These are phyloP conservation scores for Heliosperma pusillum DNA, from an alignment of 148 eudicot genomes.

Conservation along the genomic window DNA sequence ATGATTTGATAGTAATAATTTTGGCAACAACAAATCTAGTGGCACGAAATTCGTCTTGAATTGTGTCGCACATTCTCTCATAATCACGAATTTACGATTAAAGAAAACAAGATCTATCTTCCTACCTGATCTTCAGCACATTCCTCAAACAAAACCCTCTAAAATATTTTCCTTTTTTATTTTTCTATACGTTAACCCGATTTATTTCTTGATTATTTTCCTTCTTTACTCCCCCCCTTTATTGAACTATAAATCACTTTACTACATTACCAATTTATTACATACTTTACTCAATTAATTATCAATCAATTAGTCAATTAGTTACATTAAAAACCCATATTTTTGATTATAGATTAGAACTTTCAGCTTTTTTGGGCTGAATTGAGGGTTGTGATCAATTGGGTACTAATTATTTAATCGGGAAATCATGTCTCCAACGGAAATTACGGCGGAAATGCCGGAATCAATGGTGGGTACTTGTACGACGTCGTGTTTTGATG, in stretches of 20 bases:
- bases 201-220: background rate
- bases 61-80: too few relatives aligned
- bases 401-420: constrained; percentile 7
- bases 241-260: background rate
- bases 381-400: constrained; percentile 15
- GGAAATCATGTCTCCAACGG: constrained; percentile 31
- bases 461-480: constrained; percentile 21
- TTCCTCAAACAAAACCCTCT: background rate
- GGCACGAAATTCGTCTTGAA: too few relatives aligned
- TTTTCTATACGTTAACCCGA: background rate
- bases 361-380: background rate
- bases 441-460: constrained; percentile 19
- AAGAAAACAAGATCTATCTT: too few relatives aligned
- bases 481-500: constrained; percentile 28
- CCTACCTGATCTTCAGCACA: background rate
- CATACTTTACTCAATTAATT: too few relatives aligned
- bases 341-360: constrained; percentile 14
- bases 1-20: too few relatives aligned
- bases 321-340: background rate
- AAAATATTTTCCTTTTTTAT: background rate
- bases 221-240: background rate
- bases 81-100: too few relatives aligned
- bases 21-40: too few relatives aligned
- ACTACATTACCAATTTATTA: too few relatives aligned
- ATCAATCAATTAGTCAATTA: background rate